Base-by-base conservation (phyloP, 208 protist species). In the Tritrichomonas musculus region DNA sequence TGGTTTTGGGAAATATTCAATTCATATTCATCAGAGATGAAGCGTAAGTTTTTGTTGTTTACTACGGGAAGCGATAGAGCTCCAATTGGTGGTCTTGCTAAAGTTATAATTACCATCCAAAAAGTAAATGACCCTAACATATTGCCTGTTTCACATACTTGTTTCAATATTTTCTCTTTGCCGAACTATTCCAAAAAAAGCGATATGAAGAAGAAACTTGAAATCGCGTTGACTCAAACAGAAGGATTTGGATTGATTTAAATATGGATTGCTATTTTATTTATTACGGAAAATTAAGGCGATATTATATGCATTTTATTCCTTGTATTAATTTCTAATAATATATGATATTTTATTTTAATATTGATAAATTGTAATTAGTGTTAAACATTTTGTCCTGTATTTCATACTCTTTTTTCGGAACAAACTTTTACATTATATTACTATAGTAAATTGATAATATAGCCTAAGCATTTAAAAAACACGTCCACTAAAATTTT, bases 101-200 rank as follows among this genome's bases (percentile, higher is more conserved):
- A 75, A 75, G 50, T 92, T 14, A 9, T 53, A 17, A 25, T 93
- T 13, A 57, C 49, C 27, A 95, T 95, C 33, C 50, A 92, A 14
- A 64, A 94, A 92, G 41, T 88, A 11, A 94, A 96, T 60, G 92
- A 94, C 41, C 66, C 93, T 33, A 36, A 66, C 27, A 53, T 95
- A 25, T 94, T 98, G 22, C 97, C 97, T 17, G 97, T 96, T 8
- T 94, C 96, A 25, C 96, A 97, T 82, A 98, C 97, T 4, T 98
- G 97, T 95, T 98, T 98, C 95, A 97, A 97, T 92, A 93, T 96
- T 39, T 94, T 98, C 30, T 94, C 97, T 53, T 93, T 98, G 3
- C 97, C 97, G 36, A 95, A 96, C 72, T 98, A 98, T 94, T 47
- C 65, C 0, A 95, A 47, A 27, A 93, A 95, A 57, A 96, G 96